These are phyloP conservation scores for Leccinum subrobustum DNA, from an alignment of 1,284 basidiomycete species.

Conservation along the genomic window DNA sequence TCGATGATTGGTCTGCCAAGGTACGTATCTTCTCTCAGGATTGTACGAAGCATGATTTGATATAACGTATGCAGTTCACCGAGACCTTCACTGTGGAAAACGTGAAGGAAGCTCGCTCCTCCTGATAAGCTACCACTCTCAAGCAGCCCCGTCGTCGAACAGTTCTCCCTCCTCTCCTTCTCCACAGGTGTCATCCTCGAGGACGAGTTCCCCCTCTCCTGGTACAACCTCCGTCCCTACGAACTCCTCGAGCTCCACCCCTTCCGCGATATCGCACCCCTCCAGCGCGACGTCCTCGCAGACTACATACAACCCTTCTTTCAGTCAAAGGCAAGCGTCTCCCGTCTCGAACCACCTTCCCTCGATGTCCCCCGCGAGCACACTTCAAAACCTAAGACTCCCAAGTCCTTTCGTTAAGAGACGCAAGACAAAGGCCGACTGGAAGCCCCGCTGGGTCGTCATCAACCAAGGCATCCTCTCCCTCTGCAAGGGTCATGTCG, in stretches of 20 bases:
- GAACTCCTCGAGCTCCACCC: conserved; percentile 69
- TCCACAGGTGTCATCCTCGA: conserved; percentile 66
- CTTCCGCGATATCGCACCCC: conserved; percentile 37
- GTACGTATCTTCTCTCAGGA: conserved; percentile 39
- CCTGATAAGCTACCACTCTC: conserved; percentile 23
- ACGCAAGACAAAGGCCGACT: conserved; percentile 44
- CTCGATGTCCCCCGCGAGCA: conserved; percentile 1
- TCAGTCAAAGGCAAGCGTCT: conserved; percentile 55
- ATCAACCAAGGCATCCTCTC: conserved; percentile 55
- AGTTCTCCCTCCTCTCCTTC: conserved; percentile 55
- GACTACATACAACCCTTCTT: conserved; percentile 68
- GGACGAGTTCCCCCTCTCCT: conserved; percentile 55
- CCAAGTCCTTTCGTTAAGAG: conserved; percentile 16
- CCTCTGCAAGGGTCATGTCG: conserved; percentile 53
- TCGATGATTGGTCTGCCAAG: conserved; percentile 56
- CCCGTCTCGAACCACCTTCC: conserved; percentile 27
- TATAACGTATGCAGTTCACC: conserved; percentile 57
- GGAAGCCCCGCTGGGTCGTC: conserved; percentile 64
- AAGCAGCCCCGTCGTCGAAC: conserved; percentile 26
- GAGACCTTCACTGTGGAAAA: conserved; percentile 84
- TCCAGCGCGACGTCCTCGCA: conserved; percentile 42
- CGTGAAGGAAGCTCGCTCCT: conserved; percentile 62
- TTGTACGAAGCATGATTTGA: conserved; percentile 2
- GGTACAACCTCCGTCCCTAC: conserved; percentile 55
- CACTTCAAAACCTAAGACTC: not conserved